phyloP scores from a whole-genome alignment of 2,329 filamentous ascomycete species.

The Fusarium virguliforme region DNA sequence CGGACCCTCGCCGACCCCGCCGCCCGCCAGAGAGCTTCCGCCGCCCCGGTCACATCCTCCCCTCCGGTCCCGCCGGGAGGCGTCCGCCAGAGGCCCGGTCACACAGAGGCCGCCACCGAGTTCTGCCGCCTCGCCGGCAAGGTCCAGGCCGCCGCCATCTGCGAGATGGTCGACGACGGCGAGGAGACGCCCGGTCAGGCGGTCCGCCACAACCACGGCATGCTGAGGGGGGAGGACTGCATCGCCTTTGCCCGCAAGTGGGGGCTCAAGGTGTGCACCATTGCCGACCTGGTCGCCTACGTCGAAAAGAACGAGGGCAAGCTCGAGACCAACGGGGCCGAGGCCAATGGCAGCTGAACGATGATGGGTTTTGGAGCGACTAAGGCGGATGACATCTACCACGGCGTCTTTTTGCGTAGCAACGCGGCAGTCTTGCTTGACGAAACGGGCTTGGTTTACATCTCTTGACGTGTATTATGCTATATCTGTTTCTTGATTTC shows the following conservation, averaged over 20 bases:
- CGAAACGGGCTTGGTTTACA: conserved; percentile 23
- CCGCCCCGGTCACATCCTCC: conserved; percentile 93
- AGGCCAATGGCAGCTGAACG: conserved; percentile 42
- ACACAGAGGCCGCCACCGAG: conserved; percentile 95
- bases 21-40: conserved; percentile 76
- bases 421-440: conserved; percentile 14
- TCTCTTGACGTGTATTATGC: conserved; percentile 36
- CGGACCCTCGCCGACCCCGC: conserved; percentile 79
- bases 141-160: conserved; percentile 84
- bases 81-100: conserved; percentile 83
- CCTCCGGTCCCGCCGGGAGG: conserved; percentile 85
- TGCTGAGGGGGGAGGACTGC: conserved; percentile 93
- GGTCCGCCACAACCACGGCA: conserved; percentile 78
- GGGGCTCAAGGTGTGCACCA: conserved; percentile 94
- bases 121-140: conserved; percentile 90
- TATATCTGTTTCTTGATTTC: conserved; percentile 44
- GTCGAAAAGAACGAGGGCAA: conserved; percentile 83
- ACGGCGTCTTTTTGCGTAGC: conserved; percentile 6
- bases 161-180: conserved; percentile 92
- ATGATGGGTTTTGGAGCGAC: background rate
- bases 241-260: conserved; percentile 89
- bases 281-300: conserved; percentile 88
- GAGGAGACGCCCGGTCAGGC: conserved; percentile 78
- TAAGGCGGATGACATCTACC: conserved; percentile 10
- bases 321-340: conserved; percentile 59